Conservation (phyloP, 192 early-diverging fungal species). For the Coemansia sp. region DNA sequence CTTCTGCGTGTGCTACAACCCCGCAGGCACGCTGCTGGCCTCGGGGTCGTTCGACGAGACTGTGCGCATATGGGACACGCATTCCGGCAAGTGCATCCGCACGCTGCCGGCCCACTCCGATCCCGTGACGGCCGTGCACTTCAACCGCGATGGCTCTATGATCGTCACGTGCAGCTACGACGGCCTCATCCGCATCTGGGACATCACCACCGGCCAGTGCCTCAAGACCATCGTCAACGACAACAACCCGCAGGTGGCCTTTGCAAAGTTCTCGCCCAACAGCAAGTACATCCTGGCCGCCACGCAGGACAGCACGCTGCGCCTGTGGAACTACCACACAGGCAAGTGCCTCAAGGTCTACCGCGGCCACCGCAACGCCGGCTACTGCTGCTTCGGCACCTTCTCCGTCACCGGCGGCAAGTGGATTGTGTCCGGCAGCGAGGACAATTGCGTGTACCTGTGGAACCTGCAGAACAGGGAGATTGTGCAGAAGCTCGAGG, state of each 20-base stretch:
- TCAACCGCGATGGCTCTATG: slow-evolving; percentile 95
- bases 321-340: slow-evolving; percentile 90
- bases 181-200: slow-evolving; percentile 98
- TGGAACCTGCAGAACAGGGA: slow-evolving; percentile 97
- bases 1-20: slow-evolving; percentile 97
- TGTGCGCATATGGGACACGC: slow-evolving; percentile 95
- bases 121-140: slow-evolving; percentile 92
- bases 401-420: slow-evolving; percentile 85
- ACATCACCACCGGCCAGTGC: slow-evolving; percentile 95
- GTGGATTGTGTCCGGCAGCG: slow-evolving; percentile 95
- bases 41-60: slow-evolving; percentile 98
- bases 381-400: slow-evolving; percentile 91
- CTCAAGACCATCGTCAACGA: slow-evolving; percentile 96
- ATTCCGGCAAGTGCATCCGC: slow-evolving; percentile 88
- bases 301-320: slow-evolving; percentile 88
- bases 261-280: slow-evolving; percentile 98
- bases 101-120: slow-evolving; percentile 92
- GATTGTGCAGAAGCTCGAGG: slow-evolving; percentile 90
- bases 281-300: slow-evolving; percentile 97
- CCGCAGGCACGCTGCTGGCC: slow-evolving; percentile 88
- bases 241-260: slow-evolving; percentile 93
- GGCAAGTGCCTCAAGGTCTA: slow-evolving; percentile 97
- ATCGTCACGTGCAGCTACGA: slow-evolving; percentile 94
- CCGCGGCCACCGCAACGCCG: slow-evolving; percentile 83
- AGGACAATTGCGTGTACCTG: slow-evolving; percentile 92